Evolutionary conservation across 2,329 filamentous ascomycete species (phyloP), one percentile per base, ranked within the genome.

Genomic region (Exophiala lecanii-corni): DNA sequence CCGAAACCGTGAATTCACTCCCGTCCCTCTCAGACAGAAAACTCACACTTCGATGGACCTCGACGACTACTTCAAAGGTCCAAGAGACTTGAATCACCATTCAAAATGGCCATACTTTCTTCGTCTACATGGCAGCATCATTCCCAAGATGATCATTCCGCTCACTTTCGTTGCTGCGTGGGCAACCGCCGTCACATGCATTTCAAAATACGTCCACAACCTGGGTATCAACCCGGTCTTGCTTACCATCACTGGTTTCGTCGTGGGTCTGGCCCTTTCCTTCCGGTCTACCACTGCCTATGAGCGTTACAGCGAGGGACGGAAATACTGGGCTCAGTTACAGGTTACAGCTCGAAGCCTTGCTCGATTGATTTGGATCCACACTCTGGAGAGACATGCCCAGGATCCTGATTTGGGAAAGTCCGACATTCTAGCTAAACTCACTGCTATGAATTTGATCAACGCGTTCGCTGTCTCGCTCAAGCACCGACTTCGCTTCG

Each of bases 401-500:
- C 69, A 76, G 34, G 41, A 70, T 34, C 40, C 44, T 35, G 47
- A 38, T 7, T 43, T 44, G 19, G 72, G 73, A 15, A 87, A 86
- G 56, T 72, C 83, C 32, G 81, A 84, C 52, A 57, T 89, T 2
- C 70, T 92, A 9, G 75, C 71, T 41, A 91, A 91, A 64, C 60
- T 87, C 23, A 81, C 81, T 12, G 80, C 80, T 5, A 77, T 92
- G 63, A 91, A 92, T 60, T 72, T 92, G 5, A 73, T 92, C 50
- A 75, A 87, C 19, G 84, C 86, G 2, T 92, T 86, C 56, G 76
- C 85, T n/a, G 72, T 86, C 13, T 68, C 87, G 2, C 71, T 94
- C 46, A 91, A 91, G 68, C 87, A 92, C 66, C 82, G 81, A 56
- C 76, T 94, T 21, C 84, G 87, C 21, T 91, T 91, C 61, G 86